Conservation (phyloP, 1,139 yeast species). For the Protomyces arabidopsidicola region DNA sequence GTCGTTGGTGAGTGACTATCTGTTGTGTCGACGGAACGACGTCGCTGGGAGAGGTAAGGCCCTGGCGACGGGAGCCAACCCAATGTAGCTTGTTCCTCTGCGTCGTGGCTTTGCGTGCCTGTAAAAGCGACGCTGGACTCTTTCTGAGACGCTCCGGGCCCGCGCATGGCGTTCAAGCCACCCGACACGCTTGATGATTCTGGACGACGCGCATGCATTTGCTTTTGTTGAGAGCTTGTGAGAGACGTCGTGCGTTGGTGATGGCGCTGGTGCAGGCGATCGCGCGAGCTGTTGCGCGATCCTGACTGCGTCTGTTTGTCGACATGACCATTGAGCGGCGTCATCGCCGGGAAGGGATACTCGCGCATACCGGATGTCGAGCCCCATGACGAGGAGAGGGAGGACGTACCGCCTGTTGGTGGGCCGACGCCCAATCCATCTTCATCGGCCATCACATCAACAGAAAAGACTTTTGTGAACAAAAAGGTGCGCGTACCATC, state of each 20-base stretch:
- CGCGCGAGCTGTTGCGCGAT: not conserved
- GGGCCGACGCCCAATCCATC: not conserved
- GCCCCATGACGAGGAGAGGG: conserved; percentile 18
- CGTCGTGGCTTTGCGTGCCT: not conserved
- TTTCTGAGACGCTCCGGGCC: conserved; percentile 1
- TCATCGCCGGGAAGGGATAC: conserved; percentile 23
- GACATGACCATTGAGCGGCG: conserved; percentile 2
- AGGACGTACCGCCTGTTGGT: not conserved
- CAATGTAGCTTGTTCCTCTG: conserved; percentile 4
- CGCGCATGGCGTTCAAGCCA: not conserved
- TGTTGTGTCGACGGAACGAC: conserved; percentile 14
- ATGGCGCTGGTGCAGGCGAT: not conserved
- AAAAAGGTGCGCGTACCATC: conserved; percentile 19
- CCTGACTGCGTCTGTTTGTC: not conserved
- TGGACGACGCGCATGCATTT: not conserved
- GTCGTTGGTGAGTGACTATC: conserved; percentile 15
- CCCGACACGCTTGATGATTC: not conserved
- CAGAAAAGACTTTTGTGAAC: conserved; percentile 30
- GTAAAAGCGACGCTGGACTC: conserved; percentile 6
- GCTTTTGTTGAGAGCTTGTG: not conserved
- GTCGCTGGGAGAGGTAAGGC: conserved; percentile 13
- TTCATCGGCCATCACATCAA: not conserved
- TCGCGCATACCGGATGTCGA: conserved; percentile 8
- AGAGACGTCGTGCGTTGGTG: not conserved
- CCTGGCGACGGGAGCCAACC: conserved; percentile 26